A percentile compares a stretch with the other conserved stretches of the same genome.
These are phyloP conservation scores for Craterostigma plantagineum DNA, from an alignment of 257 asterid species.

Conservation along the genomic window DNA sequence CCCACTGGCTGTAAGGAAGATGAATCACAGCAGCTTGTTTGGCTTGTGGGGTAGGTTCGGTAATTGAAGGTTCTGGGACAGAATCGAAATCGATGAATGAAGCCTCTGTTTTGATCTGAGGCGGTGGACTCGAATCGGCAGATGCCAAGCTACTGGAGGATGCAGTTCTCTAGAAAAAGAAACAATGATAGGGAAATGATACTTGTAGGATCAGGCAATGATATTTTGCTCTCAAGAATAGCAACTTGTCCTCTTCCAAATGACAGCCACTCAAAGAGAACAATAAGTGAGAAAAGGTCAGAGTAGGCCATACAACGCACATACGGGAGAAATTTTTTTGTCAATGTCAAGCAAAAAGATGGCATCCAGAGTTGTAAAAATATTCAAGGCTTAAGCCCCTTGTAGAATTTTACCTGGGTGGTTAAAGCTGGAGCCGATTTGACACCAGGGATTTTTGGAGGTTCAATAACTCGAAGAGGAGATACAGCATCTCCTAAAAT, in stretches of 20 bases:
- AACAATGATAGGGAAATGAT: constrained; percentile 7
- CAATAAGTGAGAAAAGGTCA: too few species aligned
- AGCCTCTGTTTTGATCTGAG: constrained; percentile 53
- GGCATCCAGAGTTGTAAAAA: neutral
- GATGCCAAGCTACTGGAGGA: constrained; percentile 92
- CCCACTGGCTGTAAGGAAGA: constrained; percentile 25
- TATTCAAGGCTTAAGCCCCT: neutral
- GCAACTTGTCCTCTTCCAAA: too few species aligned
- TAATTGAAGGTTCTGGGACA: constrained; percentile 46
- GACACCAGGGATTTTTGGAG: constrained; percentile 53
- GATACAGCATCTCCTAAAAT: constrained; percentile 75
- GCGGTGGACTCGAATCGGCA: constrained; percentile 54
- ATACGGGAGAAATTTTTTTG: too few species aligned
- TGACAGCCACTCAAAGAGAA: too few species aligned
- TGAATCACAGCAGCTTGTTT: too few species aligned
- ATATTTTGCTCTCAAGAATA: too few species aligned
- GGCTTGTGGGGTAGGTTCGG: constrained; percentile 24
- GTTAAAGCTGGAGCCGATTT: constrained; percentile 34
- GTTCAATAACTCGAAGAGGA: constrained; percentile 90
- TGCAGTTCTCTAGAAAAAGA: constrained; percentile 58
- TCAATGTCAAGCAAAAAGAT: too few species aligned
- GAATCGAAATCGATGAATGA: constrained; percentile 90
- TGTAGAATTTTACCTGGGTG: constrained; percentile 40
- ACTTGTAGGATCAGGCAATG: too few species aligned
- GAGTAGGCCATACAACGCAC: too few species aligned